Conservation (phyloP, 2,329 filamentous ascomycete genomes). For the Trichoderma endophyticum region DNA sequence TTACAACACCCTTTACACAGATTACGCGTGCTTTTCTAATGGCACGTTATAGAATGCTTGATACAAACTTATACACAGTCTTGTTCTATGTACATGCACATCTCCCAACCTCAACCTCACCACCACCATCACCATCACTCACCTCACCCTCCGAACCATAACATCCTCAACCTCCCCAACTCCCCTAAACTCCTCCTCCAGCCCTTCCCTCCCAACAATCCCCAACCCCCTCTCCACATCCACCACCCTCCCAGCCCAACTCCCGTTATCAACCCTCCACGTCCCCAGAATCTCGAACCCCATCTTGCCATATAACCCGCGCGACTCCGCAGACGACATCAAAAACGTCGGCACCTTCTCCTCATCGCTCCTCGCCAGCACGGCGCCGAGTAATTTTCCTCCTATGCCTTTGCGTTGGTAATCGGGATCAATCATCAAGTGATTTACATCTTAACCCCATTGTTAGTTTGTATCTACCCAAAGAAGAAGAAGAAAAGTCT, state of each 20-base stretch:
- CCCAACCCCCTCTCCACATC: constrained; percentile 12
- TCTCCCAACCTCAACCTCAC: no score
- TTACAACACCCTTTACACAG: neutral
- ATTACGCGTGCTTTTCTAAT: neutral
- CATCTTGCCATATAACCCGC: constrained; percentile 21
- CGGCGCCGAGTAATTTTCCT: constrained; percentile 17
- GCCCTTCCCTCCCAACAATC: constrained; percentile 11
- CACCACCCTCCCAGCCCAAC: constrained; percentile 20
- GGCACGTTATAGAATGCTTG: neutral
- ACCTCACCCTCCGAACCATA: constrained; percentile 19
- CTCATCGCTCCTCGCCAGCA: constrained; percentile 16
- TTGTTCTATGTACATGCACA: neutral
- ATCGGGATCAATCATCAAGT: constrained; percentile 25
- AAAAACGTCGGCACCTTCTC: constrained; percentile 20
- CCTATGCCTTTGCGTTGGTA: constrained; percentile 25
- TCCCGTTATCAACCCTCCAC: constrained; percentile 23
- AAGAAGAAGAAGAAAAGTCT: neutral
- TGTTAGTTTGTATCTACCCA: neutral
- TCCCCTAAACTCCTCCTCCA: constrained; percentile 21
- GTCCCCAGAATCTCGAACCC: constrained; percentile 22
- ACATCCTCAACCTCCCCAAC: constrained; percentile 23
- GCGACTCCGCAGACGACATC: constrained; percentile 24
- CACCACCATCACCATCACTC: neutral
- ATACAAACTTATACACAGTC: neutral
- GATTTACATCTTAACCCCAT: constrained; percentile 20